These are phyloP conservation scores for Gyromitra esculenta DNA, from an alignment of 2,329 filamentous ascomycete species.

Conservation along the genomic window DNA sequence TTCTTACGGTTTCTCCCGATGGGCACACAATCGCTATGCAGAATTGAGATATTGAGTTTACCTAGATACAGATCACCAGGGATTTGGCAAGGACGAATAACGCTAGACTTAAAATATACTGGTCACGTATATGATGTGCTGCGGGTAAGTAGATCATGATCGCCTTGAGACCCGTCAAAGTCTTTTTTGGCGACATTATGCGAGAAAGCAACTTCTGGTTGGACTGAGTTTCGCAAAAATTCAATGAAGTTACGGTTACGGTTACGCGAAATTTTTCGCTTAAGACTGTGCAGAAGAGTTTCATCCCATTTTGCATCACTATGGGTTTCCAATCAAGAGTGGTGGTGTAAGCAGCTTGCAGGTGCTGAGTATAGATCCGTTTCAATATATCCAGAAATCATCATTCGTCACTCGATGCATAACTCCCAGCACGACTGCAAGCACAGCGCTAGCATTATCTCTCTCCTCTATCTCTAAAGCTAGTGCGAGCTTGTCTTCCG, in stretches of 20 bases:
- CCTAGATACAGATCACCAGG: neutral
- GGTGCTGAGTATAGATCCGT: neutral
- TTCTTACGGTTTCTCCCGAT: neutral
- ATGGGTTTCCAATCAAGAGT: neutral
- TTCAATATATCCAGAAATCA: slow-evolving; percentile 9
- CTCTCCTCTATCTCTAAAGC: neutral
- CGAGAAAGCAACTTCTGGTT: neutral
- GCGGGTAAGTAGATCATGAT: slow-evolving; percentile 10
- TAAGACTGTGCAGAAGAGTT: neutral
- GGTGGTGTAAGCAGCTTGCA: neutral
- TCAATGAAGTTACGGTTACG: neutral
- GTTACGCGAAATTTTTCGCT: neutral
- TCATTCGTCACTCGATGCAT: slow-evolving; percentile 18
- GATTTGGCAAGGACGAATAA: neutral
- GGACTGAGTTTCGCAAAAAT: neutral
- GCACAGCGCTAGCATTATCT: neutral
- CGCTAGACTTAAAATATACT: neutral
- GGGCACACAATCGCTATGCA: neutral
- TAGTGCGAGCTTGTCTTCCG: neutral
- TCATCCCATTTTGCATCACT: neutral
- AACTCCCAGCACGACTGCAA: no score
- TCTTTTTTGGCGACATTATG: neutral
- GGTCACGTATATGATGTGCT: neutral
- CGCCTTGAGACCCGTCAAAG: neutral
- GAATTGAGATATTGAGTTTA: slow-evolving; percentile 4